Evolutionary conservation across 768 basidiomycete genomes (phyloP), one percentile per base, ranked within the genome.

Genomic region (Pisolithus orientalis): DNA sequence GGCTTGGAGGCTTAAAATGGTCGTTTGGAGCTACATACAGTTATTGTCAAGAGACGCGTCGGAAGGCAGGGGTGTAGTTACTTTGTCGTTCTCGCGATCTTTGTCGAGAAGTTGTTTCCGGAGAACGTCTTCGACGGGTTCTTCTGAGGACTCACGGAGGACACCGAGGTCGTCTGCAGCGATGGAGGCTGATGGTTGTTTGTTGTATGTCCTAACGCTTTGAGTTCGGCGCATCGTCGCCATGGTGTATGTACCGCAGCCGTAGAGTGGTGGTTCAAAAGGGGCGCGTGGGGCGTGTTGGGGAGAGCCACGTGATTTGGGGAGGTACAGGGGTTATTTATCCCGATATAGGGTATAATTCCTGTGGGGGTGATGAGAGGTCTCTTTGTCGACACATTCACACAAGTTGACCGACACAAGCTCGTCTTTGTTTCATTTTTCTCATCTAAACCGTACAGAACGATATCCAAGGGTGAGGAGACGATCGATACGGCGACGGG

Each of bases 71-170:
- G 13, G 29, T 16, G 6, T 17, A 57, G 63, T 47, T 39, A 85
- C 85, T 70, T 76, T 84, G 67, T 88, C 86, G 55, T 80, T 82
- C 64, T 88, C 85, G 48, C 84, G 71, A 44, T 85, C 82, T 55
- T 80, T 83, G 44, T 85, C 85, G 27, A 84, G 64, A 42, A 89
- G 69, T 43, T 87, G 82, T 45, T 75, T 74, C 27, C 85, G 75
- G 31, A 89, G 71, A 7, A 74, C 66, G 50, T 86, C 85, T 62
- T 88, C 83, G 39, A 71, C 67, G 9, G 77, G 69, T 53, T 86
- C 84, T 32, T 79, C 76, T 11, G 34, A 34, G 25, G 70, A 68
- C 63, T 89, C 87, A 44, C 75, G 74, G 29, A 89, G 69, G 21
- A 77, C 61, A 37, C 80, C 76, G 4, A 89, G 73, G 54, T 87